These are phyloP conservation scores for Chrysoporthe cubensis DNA, from an alignment of 2,329 filamentous ascomycete species.

Conservation along the genomic window DNA sequence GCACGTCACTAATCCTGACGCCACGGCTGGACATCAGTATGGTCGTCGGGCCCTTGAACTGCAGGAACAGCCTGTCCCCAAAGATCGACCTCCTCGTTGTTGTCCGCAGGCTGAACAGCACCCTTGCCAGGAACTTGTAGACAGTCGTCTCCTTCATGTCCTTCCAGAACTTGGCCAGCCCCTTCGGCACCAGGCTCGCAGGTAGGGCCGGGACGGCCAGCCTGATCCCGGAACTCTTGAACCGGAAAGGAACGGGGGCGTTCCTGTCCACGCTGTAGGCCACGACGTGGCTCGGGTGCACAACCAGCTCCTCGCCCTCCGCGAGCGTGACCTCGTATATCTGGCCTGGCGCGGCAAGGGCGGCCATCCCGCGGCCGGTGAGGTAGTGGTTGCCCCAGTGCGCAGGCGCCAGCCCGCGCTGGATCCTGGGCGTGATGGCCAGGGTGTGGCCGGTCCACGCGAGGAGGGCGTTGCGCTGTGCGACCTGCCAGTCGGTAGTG, in stretches of 20 bases:
- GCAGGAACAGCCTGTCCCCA: conserved; percentile 91
- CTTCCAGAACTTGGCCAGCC: conserved; percentile 67
- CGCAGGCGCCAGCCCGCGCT: conserved; percentile 73
- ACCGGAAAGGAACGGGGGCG: conserved; percentile 81
- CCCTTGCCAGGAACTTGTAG: conserved; percentile 71
- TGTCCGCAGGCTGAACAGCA: conserved; percentile 73
- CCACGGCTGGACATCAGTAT: conserved; percentile 89
- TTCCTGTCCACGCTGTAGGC: conserved; percentile 81
- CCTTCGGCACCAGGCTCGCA: conserved; percentile 65
- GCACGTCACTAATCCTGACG: conserved; percentile 74
- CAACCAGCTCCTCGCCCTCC: conserved; percentile 86
- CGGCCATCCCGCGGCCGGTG: conserved; percentile 85
- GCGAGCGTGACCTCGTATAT: conserved; percentile 83
- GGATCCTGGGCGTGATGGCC: conserved; percentile 73
- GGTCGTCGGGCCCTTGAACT: conserved; percentile 84
- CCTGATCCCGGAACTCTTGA: conserved; percentile 75
- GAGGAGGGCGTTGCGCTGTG: conserved; percentile 84
- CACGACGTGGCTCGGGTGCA: conserved; percentile 88
- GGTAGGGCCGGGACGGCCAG: conserved; percentile 77
- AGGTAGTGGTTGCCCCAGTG: conserved; percentile 92
- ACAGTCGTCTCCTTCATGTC: conserved; percentile 71
- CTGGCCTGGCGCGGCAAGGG: conserved; percentile 83
- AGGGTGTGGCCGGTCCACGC: conserved; percentile 96
- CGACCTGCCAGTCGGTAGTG: conserved; percentile 91
- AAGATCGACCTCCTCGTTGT: conserved; percentile 82